Conservation (phyloP, 371 early-diverging fungal species). For the Mortierella sp. region DNA sequence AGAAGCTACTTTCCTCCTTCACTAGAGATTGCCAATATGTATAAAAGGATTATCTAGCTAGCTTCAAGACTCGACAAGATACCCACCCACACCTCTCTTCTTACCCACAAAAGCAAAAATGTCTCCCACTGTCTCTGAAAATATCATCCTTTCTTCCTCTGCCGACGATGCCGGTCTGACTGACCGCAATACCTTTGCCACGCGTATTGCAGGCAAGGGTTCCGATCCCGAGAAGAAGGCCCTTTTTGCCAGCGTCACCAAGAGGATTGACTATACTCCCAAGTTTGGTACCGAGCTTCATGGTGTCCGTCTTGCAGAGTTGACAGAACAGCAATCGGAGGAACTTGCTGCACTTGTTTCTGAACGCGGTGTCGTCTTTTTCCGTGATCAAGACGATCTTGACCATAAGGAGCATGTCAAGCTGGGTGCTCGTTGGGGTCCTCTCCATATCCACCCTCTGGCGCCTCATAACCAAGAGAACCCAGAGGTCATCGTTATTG, state of each 20-base stretch:
- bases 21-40: too few relatives aligned
- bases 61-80: too few relatives aligned
- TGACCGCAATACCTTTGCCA: conserved; percentile 15
- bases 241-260: conserved; percentile 58
- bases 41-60: too few relatives aligned
- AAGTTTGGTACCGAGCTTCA: conserved; percentile 70
- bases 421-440: conserved; percentile 57
- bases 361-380: conserved; percentile 65
- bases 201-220: conserved; percentile 36
- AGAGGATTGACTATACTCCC: conserved; percentile 63
- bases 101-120: not conserved
- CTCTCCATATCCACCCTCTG: conserved; percentile 61
- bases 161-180: conserved; percentile 9
- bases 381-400: conserved; percentile 60
- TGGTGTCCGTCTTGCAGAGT: conserved; percentile 59
- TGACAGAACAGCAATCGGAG: conserved; percentile 58
- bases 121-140: conserved; percentile 15
- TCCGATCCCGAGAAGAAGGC: conserved; percentile 64
- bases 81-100: too few relatives aligned
- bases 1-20: too few relatives aligned
- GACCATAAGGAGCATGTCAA: conserved; percentile 57
- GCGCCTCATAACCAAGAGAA: conserved; percentile 23
- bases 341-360: conserved; percentile 60
- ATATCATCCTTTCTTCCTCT: conserved; percentile 22
- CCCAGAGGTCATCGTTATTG: conserved; percentile 13